These are phyloP conservation scores for Aspergillus proliferans DNA, from an alignment of 2,329 filamentous ascomycete species.

Conservation along the genomic window DNA sequence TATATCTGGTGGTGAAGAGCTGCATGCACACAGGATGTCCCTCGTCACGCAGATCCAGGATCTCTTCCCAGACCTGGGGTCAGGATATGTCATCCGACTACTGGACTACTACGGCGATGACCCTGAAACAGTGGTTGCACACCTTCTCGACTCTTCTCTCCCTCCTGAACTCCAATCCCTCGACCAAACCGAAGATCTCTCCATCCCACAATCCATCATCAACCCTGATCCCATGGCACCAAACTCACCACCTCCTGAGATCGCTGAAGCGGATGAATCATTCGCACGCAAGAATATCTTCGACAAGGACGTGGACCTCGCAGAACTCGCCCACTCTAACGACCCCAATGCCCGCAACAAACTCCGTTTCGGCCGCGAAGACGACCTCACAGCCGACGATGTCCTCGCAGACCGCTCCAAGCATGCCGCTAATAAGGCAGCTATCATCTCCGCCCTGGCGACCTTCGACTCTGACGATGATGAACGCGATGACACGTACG, in stretches of 20 bases:
- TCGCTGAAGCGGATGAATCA: conserved; percentile 24
- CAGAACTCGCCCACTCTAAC: conserved; percentile 58
- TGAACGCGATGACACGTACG: conserved; percentile 94
- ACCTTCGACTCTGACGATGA: conserved; percentile 92
- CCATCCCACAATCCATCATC: conserved; percentile 40
- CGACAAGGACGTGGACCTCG: conserved; percentile 69
- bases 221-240: conserved; percentile 54
- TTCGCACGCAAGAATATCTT: conserved; percentile 62
- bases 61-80: conserved; percentile 80
- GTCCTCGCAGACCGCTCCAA: conserved; percentile 59
- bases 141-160: conserved; percentile 71
- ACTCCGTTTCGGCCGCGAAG: conserved; percentile 70
- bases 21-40: conserved; percentile 77
- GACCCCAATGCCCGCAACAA: conserved; percentile 43
- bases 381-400: conserved; percentile 62
- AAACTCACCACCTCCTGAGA: conserved; percentile 33
- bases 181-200: conserved; percentile 56
- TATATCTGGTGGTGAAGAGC: conserved; percentile 33
- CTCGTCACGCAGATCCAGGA: conserved; percentile 88
- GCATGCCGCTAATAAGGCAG: conserved; percentile 67
- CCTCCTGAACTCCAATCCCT: conserved; percentile 59
- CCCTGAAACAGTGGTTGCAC: conserved; percentile 71
- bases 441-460: conserved; percentile 80
- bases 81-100: conserved; percentile 71
- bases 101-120: conserved; percentile 74